phyloP scores from a whole-genome alignment of 2,329 filamentous ascomycete species.

The Aspergillus texensis region DNA sequence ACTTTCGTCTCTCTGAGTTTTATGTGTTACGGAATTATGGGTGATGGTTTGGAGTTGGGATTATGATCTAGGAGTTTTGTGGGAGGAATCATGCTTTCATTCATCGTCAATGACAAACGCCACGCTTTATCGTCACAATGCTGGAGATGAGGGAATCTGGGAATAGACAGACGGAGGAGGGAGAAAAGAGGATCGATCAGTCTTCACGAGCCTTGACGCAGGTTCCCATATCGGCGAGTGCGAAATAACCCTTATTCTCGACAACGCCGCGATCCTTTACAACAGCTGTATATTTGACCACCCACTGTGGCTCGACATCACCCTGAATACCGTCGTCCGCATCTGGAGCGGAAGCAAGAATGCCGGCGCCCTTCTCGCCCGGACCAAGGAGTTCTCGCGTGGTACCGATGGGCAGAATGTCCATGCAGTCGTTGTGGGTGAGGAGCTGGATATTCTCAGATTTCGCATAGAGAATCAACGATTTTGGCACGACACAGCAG shows the following conservation, averaged over 20 bases:
- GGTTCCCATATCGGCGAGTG: constrained; percentile 70
- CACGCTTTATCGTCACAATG: constrained; percentile 22
- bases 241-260: constrained; percentile 98
- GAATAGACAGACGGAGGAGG: background rate
- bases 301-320: constrained; percentile 86
- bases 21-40: background rate
- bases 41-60: background rate
- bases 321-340: constrained; percentile 64
- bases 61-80: background rate
- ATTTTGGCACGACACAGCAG: constrained; percentile 93
- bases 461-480: constrained; percentile 82
- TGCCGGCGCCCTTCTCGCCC: constrained; percentile 70
- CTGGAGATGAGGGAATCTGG: background rate
- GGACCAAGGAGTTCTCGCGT: constrained; percentile 79
- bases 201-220: constrained; percentile 38
- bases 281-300: constrained; percentile 95
- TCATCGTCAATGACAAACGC: constrained; percentile 24
- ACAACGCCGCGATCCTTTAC: constrained; percentile 92
- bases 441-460: constrained; percentile 80
- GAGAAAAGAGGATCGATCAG: constrained; percentile 11
- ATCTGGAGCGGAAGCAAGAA: constrained; percentile 66
- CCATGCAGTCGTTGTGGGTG: constrained; percentile 91
- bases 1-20: constrained; percentile 7
- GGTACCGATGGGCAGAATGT: constrained; percentile 85
- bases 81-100: constrained; percentile 9